phyloP scores from a whole-genome alignment of 2,329 filamentous ascomycete species.

The Orbilia oligospora region DNA sequence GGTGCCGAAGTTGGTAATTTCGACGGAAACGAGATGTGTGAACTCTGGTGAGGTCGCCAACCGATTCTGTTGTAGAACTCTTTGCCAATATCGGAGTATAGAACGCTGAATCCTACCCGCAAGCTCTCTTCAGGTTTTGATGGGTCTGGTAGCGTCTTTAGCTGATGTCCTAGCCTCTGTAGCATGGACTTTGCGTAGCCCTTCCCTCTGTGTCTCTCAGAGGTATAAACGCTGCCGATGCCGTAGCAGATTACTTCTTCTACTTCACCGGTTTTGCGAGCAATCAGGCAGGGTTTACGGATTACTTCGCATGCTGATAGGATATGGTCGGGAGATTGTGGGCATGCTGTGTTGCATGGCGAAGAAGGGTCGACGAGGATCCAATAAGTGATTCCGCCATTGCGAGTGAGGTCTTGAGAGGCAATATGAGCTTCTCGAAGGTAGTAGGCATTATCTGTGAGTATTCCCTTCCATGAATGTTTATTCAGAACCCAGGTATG shows the following conservation, averaged over 20 bases:
- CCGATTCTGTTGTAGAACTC: constrained; percentile 57
- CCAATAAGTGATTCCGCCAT: constrained; percentile 76
- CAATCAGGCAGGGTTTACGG: constrained; percentile 73
- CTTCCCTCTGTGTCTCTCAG: constrained; percentile 53
- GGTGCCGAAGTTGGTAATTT: constrained; percentile 46
- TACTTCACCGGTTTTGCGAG: constrained; percentile 43
- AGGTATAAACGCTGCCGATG: constrained; percentile 56
- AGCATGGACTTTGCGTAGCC: constrained; percentile 58
- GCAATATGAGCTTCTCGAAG: constrained; percentile 74
- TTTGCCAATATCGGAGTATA: constrained; percentile 61
- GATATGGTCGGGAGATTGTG: constrained; percentile 69
- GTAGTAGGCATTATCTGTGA: constrained; percentile 73
- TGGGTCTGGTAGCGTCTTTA: constrained; percentile 41
- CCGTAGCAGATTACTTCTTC: constrained; percentile 59
- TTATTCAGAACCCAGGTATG: constrained; percentile 73
- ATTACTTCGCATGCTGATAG: constrained; percentile 77
- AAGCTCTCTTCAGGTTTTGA: constrained; percentile 31
- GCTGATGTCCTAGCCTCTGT: constrained; percentile 46
- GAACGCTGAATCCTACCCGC: constrained; percentile 58
- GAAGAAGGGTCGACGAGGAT: constrained; percentile 72
- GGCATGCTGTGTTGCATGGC: constrained; percentile 65
- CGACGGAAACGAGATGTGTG: constrained; percentile 58
- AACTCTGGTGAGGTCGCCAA: constrained; percentile 55
- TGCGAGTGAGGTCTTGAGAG: constrained; percentile 73
- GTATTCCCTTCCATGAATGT: constrained; percentile 73